Base-by-base conservation (phyloP, 768 basidiomycete species). In the Podaxis sp. region DNA sequence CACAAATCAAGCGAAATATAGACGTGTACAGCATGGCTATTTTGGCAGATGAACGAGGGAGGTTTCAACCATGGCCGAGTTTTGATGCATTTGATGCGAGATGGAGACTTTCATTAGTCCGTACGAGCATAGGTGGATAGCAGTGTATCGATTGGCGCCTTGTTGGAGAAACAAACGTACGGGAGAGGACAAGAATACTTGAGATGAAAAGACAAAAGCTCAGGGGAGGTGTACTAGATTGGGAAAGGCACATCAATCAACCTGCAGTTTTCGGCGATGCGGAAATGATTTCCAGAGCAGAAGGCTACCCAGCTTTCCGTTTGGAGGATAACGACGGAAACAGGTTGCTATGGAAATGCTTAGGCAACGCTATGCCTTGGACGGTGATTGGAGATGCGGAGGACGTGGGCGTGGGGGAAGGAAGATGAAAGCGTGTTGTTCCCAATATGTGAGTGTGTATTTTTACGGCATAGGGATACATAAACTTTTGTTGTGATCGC, bases 391-490 rank as follows among this genome's bases (percentile, higher is more conserved):
- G 53, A 57, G 49, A 62, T 48, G 30, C 26, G 55, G 63, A 52
- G 30, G 33, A 24, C n/a, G 19, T 28, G 33, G 39, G 52, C 55
- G 42, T 57, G 48, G 40, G 38, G 2, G 38, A 59, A 58, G n/a
- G 39, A 54, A 6, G 38, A 19, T 44, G 57, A 33, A 39, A 28
- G 9, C 28, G 26, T 59, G 51, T 53, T 59, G 63, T 64, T 57
- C 61, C 61, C 24, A 63, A 63, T 51, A 56, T 57, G 61, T 62
- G 49, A 55, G 42, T 48, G 61, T 62, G 61, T 62, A 62, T 62
- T 62, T 46, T 62, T 62, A 62, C 61, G 61, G 61, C 61, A 62
- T 28, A 48, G 51, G 44, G 33, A 60, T 46, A 65, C 64, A 63
- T 63, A 65, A 65, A 59, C 65, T 63, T 63, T 63, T 40, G 30